Base-by-base conservation (phyloP, 345 rosid species). In the Brassica cretica region DNA sequence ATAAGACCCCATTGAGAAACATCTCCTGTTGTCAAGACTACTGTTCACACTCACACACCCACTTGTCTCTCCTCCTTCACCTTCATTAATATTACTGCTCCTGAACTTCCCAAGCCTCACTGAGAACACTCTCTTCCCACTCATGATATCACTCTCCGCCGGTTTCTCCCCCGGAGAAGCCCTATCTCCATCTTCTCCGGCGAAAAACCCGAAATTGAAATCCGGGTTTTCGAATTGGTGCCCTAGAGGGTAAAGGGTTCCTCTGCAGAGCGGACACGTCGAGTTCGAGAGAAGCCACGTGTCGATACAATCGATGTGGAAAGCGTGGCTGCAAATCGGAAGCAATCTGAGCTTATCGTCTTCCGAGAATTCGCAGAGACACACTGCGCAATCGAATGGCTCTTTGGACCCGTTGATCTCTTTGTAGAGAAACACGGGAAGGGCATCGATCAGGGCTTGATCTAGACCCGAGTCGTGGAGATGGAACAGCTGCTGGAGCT, bases 381-480 rank as follows among this genome's bases (percentile, higher is more conserved):
- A 93, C 15, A 93, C 95, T 1, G 97, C 89, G 68, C 98, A 93
- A 78, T 93, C 96, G 80, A 93, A 93, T 0, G 95, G 97, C 82
- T 91, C 97, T 73, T 90, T 88, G 55, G 83, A 74, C 56, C 92
- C 97, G 77, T 77, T 83, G 79, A 93, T 86, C 32, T 93, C 98
- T 58, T 77, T 77, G 75, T 91, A 90, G 64, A 80, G 84, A 68
- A 93, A 93, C 29, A 91, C 90, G 2, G 98, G 97, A 16, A 93
- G 89, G 16, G 98, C 90, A 76, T 91, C 97, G 66, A 93, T 90
- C 14, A 89, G 78, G 65, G 98, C 89, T 79, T 93, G 98, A 80
- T 93, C 97, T 33, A 93, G 85, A 56, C 98, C 98, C 19, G 93
- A 91, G 81, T 93, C 98, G 63, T 93, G 98, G 60, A 93, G 93